Conservation (phyloP, 495 filamentous ascomycete species). For the Podospora anserina region DNA sequence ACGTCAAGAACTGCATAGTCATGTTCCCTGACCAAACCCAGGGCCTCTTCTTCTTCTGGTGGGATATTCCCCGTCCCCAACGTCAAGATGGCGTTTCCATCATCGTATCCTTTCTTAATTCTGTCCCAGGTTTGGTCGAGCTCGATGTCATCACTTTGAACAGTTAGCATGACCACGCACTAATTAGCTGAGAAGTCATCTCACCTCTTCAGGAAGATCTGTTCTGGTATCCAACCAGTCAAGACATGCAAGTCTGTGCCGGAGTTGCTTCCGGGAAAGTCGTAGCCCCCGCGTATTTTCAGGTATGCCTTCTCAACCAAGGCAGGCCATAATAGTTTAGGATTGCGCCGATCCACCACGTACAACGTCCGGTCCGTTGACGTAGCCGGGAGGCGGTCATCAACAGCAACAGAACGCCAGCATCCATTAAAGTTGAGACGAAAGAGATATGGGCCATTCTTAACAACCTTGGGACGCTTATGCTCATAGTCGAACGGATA, state of each 20-base stretch:
- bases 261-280: slow-evolving; percentile 98
- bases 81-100: slow-evolving; percentile 81
- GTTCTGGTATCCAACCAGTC: slow-evolving; percentile 95
- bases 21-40: slow-evolving; percentile 85
- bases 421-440: slow-evolving; percentile 94
- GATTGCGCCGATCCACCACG: slow-evolving; percentile 83
- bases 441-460: slow-evolving; percentile 85
- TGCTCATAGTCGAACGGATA: slow-evolving; percentile 65
- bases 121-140: slow-evolving; percentile 71
- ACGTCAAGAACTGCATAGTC: slow-evolving; percentile 90
- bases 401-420: slow-evolving; percentile 80
- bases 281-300: slow-evolving; percentile 94
- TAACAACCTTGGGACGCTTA: slow-evolving; percentile 57
- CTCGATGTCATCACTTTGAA: slow-evolving; percentile 62
- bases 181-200: not conserved
- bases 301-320: slow-evolving; percentile 95
- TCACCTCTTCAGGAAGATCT: slow-evolving; percentile 78
- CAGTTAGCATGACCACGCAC: slow-evolving; percentile 5
- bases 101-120: slow-evolving; percentile 68
- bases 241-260: slow-evolving; percentile 88
- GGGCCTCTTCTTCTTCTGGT: slow-evolving; percentile 64
- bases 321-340: slow-evolving; percentile 80
- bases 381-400: slow-evolving; percentile 85
- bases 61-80: slow-evolving; percentile 83
- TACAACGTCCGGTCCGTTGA: slow-evolving; percentile 68